These are phyloP conservation scores for Fraxinus anomala DNA, from an alignment of 257 asterid species.

Conservation along the genomic window DNA sequence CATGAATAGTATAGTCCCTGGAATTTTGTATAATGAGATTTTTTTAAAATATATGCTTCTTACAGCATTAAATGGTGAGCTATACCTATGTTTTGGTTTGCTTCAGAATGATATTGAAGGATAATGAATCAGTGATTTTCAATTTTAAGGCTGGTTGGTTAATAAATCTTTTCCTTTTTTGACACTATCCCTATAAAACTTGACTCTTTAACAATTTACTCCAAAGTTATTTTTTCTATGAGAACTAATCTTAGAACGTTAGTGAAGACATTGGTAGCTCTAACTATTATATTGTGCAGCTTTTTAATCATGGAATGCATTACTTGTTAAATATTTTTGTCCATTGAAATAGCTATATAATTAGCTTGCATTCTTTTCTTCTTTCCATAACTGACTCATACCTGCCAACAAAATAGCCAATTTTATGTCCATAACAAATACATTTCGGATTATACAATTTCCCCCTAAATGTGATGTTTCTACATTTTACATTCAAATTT, in stretches of 20 bases:
- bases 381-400: not conserved
- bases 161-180: not conserved
- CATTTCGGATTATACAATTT: not conserved
- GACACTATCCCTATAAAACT: not conserved
- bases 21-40: not conserved
- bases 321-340: not conserved
- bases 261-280: not conserved
- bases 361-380: not conserved
- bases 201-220: not conserved
- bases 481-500: slow-evolving; percentile 2
- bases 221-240: not conserved
- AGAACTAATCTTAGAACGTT: not conserved
- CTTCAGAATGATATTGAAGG: slow-evolving; percentile 2
- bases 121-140: not conserved
- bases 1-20: not conserved
- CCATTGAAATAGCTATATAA: not conserved
- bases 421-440: not conserved
- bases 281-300: not conserved
- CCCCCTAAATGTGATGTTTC: too few relatives aligned
- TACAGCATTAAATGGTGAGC: not conserved
- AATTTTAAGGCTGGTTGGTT: not conserved
- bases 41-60: not conserved
- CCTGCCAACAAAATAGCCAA: not conserved
- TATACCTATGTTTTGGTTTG: not conserved
- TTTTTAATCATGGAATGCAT: not conserved